Evolutionary conservation across 306 rosid genomes (phyloP), one percentile per base, ranked within the genome.

Genomic region (Prunus mongolica): DNA sequence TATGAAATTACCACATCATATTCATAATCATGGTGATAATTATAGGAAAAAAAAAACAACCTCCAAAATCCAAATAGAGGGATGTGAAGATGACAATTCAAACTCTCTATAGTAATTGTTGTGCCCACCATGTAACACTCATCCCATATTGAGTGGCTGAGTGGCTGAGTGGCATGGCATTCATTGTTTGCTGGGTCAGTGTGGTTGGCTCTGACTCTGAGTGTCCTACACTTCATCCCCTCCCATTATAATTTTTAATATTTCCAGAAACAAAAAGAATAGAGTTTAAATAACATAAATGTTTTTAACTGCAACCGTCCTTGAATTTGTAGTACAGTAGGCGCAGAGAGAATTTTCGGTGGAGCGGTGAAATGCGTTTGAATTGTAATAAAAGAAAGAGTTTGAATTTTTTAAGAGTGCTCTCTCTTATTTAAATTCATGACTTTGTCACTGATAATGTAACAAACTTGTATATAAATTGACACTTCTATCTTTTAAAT

Each of bases 371-470:
- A 30, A 30, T 30, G 32, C 4, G 32, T 30, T 32, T 4, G 6
- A 32, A 3, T 32, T 5, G 44, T 38, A 5, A 38, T 7, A 38
- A 38, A 38, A 6, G 44, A 38, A 38, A 38, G 9, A 7, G 44
- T 38, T 7, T 7, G 9, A 38, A 38, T 7, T 38, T 38, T 38
- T 38, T 38, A 38, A 38, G 44, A 1, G 44, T 38, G 9, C 0
- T 2, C 2, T 0, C 9, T 38, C 9, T 38, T 7, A 38, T 9
- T 38, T 38, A 6, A 38, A 38, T 38, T 38, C 2, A 38, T 38
- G 9, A 1, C 0, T 38, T 2, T 0, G 2, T 6, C 44, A 34
- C 0, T 38, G 8, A 1, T 7, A 6, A 38, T 6, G 9, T 38
- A 38, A 38, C 44, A 7, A 6, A 0, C 2, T 6, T 38, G 44